Base-by-base conservation (phyloP, 176 grass and related monocot species). In the Typha latifolia region DNA sequence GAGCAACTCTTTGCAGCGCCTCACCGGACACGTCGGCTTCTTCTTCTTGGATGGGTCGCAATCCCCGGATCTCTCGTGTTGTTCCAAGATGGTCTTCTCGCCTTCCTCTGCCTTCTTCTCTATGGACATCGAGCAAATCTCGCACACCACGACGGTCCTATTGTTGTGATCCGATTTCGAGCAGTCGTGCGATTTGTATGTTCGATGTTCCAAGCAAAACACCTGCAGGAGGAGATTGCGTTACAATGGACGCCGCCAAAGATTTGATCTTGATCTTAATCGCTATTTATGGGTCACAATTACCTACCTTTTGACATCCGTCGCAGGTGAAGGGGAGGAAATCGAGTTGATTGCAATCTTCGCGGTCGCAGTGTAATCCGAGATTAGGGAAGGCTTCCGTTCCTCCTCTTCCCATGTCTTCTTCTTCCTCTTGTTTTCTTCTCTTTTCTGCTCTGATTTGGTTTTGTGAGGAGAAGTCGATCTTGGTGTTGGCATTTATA, bases 311-410 rank as follows among this genome's bases (percentile, higher is more conserved):
- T 32, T 74, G 74, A 67, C 92, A 91, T 27, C 92, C 85, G 71
- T 89, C 74, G 66, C 92, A 96, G 32, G 23, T 69, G 85, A 96
- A 96, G 14, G 88, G 92, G 66, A 96, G 80, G 76, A 96, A 91
- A 62, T 91, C 88, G 16, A 96, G 77, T 56, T 91, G 92, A 67
- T 82, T 88, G 85, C 92, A 96, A 56, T 70, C 88, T 1, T 74
- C 50, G 29, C 49, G 52, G 51, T 91, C 74, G 85, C 92, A 96
- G 66, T 96, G 92, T 62, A 74, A 80, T 13, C 92, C 92, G 49
- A 91, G 74, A 61, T 91, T 74, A 37, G 82, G 85, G 84, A 96
- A 96, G 19, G 69, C 66, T 71, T 86, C 82, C 0, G 88, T 96
- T 48, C 92, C 92, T 64, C 91, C 71, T 47, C 73, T 61, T 32